Evolutionary conservation across 441 rosid species (phyloP).

Genomic region (Hura crepitans): DNA sequence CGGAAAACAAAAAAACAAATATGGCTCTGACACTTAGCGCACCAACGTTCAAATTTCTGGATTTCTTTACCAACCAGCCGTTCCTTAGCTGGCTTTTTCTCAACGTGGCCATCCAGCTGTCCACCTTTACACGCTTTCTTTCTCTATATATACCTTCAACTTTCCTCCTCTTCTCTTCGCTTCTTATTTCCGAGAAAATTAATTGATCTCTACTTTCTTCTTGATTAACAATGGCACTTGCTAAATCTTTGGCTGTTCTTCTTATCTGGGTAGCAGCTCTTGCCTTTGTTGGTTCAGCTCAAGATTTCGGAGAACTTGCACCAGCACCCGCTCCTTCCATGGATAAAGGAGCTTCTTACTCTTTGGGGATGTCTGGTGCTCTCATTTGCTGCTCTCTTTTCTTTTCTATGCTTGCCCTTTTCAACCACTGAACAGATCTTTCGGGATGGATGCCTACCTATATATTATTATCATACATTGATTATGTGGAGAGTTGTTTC

Average conservation of each 20-base stretch:
- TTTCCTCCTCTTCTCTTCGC: neutral
- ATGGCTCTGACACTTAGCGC: no score
- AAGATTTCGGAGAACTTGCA: slow-evolving; percentile 14
- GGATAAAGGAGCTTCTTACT: slow-evolving; percentile 26
- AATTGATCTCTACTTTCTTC: no score
- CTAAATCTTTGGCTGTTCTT: neutral
- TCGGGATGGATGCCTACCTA: no score
- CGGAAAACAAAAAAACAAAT: no score
- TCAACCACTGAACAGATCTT: no score
- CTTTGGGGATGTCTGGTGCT: slow-evolving; percentile 26
- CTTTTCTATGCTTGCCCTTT: slow-evolving; percentile 15
- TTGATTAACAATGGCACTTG: neutral
- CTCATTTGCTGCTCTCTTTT: slow-evolving; percentile 25
- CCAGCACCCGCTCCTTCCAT: slow-evolving; percentile 24
- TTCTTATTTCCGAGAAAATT: neutral
- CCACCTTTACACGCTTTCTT: neutral
- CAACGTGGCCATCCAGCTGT: neutral
- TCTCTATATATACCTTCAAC: neutral
- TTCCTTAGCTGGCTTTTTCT: neutral
- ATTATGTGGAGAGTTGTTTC: no score
- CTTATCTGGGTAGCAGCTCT: slow-evolving; percentile 5
- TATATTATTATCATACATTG: no score
- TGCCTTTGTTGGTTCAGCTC: slow-evolving; percentile 18
- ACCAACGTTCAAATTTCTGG: neutral
- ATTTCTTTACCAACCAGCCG: neutral